Evolutionary conservation across 768 basidiomycete genomes (phyloP), one percentile per base, ranked within the genome.

Genomic region (Myochromella boudieri): DNA sequence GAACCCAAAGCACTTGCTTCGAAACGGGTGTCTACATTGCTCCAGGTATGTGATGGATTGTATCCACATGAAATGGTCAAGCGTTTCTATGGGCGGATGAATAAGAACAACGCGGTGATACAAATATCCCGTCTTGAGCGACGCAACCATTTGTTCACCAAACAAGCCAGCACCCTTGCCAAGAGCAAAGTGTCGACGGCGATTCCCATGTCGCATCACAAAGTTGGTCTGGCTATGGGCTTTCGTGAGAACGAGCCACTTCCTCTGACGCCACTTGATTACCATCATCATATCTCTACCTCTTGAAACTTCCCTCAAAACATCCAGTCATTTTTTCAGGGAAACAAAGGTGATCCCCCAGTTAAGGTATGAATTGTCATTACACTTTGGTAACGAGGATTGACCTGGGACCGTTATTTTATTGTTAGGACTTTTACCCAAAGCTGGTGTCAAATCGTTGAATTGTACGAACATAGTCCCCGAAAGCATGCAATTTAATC

Each of bases 1-100:
- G 44, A 0, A 71, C 57, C 31, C 61, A 70, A 0, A 70, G 25
- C 1, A 71, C 48, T 6, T 68, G 54, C 51, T 68, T 60, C 28
- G 41, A 28, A 14, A 24, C 15, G 4, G 41, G 0, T 37, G 46
- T 5, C 44, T 20, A 40, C 29, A n/a, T 17, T 20, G 12, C 41
- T 26, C 38, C 10, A 2, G 33, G 33, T 1, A 26, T 40, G 5
- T 21, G 21, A 25, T 47, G 47, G 15, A 40, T 32, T 7, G 48
- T 43, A 6, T 45, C 37, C 4, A 43, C 31, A 26, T 64, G 61
- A 18, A 61, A 63, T 0, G n/a, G n/a, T n/a, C n/a, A n/a, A n/a
- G n/a, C n/a, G n/a, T n/a, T n/a, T n/a, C n/a, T n/a, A n/a, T n/a
- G n/a, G n/a, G n/a, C n/a, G n/a, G n/a, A n/a, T n/a, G n/a, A n/a